These are phyloP conservation scores for Pythium monospermum DNA, from an alignment of 352 stramenopile genomes.

Conservation along the genomic window DNA sequence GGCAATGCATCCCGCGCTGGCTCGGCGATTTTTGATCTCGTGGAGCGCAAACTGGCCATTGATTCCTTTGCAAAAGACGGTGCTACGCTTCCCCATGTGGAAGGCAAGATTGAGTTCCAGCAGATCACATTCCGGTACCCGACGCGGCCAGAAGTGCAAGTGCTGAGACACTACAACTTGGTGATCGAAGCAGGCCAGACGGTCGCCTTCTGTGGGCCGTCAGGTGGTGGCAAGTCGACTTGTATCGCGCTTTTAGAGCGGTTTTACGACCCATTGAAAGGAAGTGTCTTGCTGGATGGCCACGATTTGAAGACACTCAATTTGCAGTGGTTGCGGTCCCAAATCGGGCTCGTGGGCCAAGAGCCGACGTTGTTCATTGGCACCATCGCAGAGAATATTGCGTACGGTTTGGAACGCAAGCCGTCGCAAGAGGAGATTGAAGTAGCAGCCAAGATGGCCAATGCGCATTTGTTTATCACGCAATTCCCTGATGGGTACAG, in stretches of 20 bases:
- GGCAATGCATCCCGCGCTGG: conserved; percentile 72
- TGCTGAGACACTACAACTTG: conserved; percentile 86
- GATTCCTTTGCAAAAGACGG: conserved; percentile 34
- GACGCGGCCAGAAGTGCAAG: conserved; percentile 42
- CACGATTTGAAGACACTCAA: conserved; percentile 73
- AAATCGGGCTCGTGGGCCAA: conserved; percentile 48
- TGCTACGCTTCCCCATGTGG: conserved; percentile 8
- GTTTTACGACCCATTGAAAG: conserved; percentile 59
- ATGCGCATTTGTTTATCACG: conserved; percentile 91
- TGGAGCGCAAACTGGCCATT: conserved; percentile 29
- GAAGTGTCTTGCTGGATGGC: conserved; percentile 72
- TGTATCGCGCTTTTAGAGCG: conserved; percentile 42
- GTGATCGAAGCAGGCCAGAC: conserved; percentile 64
- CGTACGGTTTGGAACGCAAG: conserved; percentile 38
- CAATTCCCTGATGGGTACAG: conserved; percentile 88
- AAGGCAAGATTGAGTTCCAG: conserved; percentile 46
- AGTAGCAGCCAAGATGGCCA: conserved; percentile 87
- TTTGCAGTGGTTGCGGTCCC: conserved; percentile 41
- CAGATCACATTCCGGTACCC: conserved; percentile 80
- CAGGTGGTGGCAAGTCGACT: conserved; percentile 14
- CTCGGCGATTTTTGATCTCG: conserved; percentile 30
- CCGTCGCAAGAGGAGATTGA: conserved; percentile 70
- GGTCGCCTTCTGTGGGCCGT: conserved; percentile 35
- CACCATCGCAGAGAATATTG: conserved; percentile 66
- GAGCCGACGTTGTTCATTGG: conserved; percentile 55